These are phyloP conservation scores for Thymus quinquecostatus DNA, from an alignment of 257 asterid genomes.

Conservation along the genomic window DNA sequence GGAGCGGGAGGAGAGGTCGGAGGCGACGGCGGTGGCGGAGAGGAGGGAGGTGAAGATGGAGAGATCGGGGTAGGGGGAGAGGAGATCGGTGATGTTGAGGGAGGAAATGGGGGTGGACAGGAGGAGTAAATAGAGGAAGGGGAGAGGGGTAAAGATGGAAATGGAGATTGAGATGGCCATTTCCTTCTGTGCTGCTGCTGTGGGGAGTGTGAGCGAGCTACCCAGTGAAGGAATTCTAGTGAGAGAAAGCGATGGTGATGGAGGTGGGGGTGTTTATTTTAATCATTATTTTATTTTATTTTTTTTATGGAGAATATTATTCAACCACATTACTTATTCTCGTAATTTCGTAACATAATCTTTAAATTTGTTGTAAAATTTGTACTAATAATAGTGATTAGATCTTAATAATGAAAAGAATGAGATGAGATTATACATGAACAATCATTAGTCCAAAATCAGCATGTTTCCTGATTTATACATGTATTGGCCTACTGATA, in stretches of 20 bases:
- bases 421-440: background rate
- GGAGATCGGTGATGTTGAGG: constrained; percentile 56
- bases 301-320: constrained; percentile 7
- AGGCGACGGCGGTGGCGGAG: constrained; percentile 67
- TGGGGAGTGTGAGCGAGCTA: constrained; percentile 34
- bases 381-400: background rate
- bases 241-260: constrained; percentile 13
- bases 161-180: constrained; percentile 55
- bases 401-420: background rate
- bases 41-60: constrained; percentile 66
- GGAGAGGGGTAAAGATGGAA: constrained; percentile 56
- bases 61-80: constrained; percentile 58
- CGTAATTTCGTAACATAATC: background rate
- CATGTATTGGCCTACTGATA: no score
- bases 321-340: constrained; percentile 14
- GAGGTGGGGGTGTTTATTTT: background rate
- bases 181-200: constrained; percentile 20
- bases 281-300: background rate
- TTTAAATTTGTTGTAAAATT: no score
- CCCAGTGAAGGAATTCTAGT: constrained; percentile 28
- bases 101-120: constrained; percentile 44
- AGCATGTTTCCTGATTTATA: no score
- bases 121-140: constrained; percentile 56
- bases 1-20: constrained; percentile 62
- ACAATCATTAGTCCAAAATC: background rate